Base-by-base conservation (phyloP, 2,329 filamentous ascomycete species). In the Colletotrichum ledebouriae region DNA sequence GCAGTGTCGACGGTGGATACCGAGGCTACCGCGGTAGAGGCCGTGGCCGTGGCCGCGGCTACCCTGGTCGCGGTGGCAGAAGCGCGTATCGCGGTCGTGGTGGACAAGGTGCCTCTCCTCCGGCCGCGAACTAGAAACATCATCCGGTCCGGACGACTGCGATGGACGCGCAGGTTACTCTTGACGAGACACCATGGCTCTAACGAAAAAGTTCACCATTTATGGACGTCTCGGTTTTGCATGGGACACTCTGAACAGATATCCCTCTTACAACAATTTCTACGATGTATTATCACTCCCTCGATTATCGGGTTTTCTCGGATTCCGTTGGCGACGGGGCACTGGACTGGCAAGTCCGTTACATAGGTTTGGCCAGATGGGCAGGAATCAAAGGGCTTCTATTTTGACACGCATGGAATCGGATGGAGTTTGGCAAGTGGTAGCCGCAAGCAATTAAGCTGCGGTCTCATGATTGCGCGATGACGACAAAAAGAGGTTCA, bases 1-100 rank as follows among this genome's bases (percentile, higher is more conserved):
- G 94, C 60, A 98, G 94, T 73, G 94, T 99, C 22, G 96, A 99
- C 73, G 91, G 89, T 58, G 87, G 89, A 15, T 92, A 89, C 78
- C 88, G 92, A 70, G 89, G 90, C 60, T 96, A 90, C 79, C 90
- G 94, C 59, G 93, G 94, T 34, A 88, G 94, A 49, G 92, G 92
- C 41, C 90, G 94, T 65, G 92, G 93, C 22, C 87, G 92, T 56
- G 90, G 91, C 29, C 82, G 86, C 68, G 84, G 84, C 20, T 79
- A 81, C 65, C 81, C 81, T 6, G 76, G 76, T 20, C 74, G 78
- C n/a, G 75, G 76, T 42, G 78, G 79, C 59, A 78, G 80, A 41
- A 63, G 67, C 25, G 73, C 72, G 33, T 73, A 71, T 66, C 71
- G 73, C 29, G 80, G 83, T 37, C 76, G 78, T 22, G 80, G 79